Percentiles rank a stretch among this genome's conserved stretches.
These are phyloP conservation scores for Pythium brassicae DNA, from an alignment of 352 stramenopile genomes.

Conservation along the genomic window DNA sequence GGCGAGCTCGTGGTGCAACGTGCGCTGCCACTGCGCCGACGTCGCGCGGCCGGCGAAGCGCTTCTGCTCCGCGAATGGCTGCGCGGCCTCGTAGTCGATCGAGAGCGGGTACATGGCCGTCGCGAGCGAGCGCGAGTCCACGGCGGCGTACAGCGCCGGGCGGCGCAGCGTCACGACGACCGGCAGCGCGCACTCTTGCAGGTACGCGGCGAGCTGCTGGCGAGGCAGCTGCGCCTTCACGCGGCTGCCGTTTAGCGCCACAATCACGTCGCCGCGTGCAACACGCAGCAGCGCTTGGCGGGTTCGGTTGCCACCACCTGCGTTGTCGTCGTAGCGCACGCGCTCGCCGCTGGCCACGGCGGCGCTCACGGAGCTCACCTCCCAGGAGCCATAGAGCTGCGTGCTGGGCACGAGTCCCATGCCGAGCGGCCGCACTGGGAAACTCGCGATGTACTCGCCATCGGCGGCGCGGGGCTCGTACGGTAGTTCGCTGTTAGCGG, in stretches of 20 bases:
- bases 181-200: constrained; percentile 38
- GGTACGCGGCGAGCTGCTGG: constrained; percentile 33
- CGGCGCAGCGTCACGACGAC: constrained; percentile 68
- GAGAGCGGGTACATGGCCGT: constrained; percentile 75
- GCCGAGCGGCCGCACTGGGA: constrained; percentile 57
- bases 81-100: constrained; percentile 42
- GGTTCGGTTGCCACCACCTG: constrained; percentile 7
- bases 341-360: constrained; percentile 4
- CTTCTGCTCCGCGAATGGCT: constrained; percentile 15
- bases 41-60: constrained; percentile 48
- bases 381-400: constrained; percentile 76
- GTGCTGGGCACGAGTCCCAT: constrained; percentile 75
- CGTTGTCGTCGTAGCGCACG: constrained; percentile 1
- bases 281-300: constrained; percentile 20
- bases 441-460: constrained; percentile 68
- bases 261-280: constrained; percentile 48
- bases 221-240: constrained; percentile 43
- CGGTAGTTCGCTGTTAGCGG: constrained; percentile 11
- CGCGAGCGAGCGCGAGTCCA: constrained; percentile 56
- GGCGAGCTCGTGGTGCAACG: constrained; percentile 47
- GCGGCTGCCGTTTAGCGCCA: constrained; percentile 60
- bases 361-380: constrained; percentile 49
- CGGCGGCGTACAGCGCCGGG: constrained; percentile 48
- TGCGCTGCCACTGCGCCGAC: constrained; percentile 63
- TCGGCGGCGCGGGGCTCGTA: constrained; percentile 49